These are phyloP conservation scores for Penicillium thymicola DNA, from an alignment of 2,329 filamentous ascomycete genomes.

Conservation along the genomic window DNA sequence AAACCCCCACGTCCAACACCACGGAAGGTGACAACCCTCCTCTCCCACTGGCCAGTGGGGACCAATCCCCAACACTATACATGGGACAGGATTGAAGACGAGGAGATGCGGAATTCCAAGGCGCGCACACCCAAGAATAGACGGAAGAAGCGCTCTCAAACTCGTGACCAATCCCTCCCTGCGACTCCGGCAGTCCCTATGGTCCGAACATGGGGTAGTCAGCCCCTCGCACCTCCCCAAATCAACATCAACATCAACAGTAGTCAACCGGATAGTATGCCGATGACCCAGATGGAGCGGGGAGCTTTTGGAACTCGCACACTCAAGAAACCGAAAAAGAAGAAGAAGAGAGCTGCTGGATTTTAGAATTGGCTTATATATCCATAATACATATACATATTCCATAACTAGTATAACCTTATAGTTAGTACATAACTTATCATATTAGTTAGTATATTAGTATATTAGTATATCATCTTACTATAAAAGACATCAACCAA, in stretches of 20 bases:
- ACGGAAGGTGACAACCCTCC: slow-evolving; percentile 26
- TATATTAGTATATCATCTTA: background rate
- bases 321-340: slow-evolving; percentile 35
- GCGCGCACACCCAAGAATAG: slow-evolving; percentile 20
- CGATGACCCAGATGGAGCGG: slow-evolving; percentile 43
- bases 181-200: slow-evolving; percentile 25
- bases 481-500: slow-evolving; percentile 9
- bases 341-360: slow-evolving; percentile 41
- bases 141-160: slow-evolving; percentile 28
- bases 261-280: slow-evolving; percentile 35
- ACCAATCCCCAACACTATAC: slow-evolving; percentile 33
- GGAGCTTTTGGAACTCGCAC: slow-evolving; percentile 40
- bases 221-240: slow-evolving; percentile 26
- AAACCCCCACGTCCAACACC: slow-evolving; percentile 20
- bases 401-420: too few species aligned
- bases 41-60: slow-evolving; percentile 38
- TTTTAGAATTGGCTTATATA: slow-evolving; percentile 28
- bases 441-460: too few species aligned
- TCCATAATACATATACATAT: background rate
- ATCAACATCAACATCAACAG: slow-evolving; percentile 28
- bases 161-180: slow-evolving; percentile 19
- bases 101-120: slow-evolving; percentile 18
- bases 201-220: slow-evolving; percentile 32
- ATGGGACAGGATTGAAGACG: slow-evolving; percentile 31
- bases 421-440: too few species aligned